Evolutionary conservation across 139 green algal species (phyloP).

Genomic region (Picochlorum sp.): DNA sequence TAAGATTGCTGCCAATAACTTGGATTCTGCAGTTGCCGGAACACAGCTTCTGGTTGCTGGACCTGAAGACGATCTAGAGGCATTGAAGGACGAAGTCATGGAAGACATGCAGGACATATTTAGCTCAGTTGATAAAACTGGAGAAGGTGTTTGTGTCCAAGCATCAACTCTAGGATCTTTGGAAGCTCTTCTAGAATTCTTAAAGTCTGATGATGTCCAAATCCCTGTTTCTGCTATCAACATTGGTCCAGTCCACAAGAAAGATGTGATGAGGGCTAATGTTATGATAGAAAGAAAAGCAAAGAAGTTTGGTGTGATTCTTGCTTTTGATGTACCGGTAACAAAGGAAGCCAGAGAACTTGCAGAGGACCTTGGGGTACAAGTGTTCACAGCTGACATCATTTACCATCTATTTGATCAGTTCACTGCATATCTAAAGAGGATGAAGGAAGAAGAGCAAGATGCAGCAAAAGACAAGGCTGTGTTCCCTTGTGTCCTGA

Average conservation of each 20-base stretch:
- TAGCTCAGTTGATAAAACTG: slow-evolving; percentile 36
- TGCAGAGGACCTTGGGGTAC: slow-evolving; percentile 73
- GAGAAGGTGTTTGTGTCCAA: slow-evolving; percentile 94
- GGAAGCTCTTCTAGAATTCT: slow-evolving; percentile 94
- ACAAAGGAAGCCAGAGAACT: slow-evolving; percentile 67
- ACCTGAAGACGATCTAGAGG: slow-evolving; percentile 83
- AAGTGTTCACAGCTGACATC: slow-evolving; percentile 97
- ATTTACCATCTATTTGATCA: slow-evolving; percentile 99
- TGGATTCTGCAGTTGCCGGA: slow-evolving; percentile 89
- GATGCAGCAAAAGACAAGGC: slow-evolving; percentile 69
- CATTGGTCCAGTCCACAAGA: slow-evolving; percentile 89
- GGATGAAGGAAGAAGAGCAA: slow-evolving; percentile 68
- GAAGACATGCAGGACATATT: slow-evolving; percentile 92
- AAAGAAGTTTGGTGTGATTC: slow-evolving; percentile 88
- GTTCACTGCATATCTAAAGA: slow-evolving; percentile 73
- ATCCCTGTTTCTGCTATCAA: slow-evolving; percentile 88
- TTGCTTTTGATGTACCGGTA: slow-evolving; percentile 93
- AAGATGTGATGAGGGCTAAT: slow-evolving; percentile 91
- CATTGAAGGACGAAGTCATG: slow-evolving; percentile 87
- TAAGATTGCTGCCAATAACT: slow-evolving; percentile 85
- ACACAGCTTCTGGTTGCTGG: slow-evolving; percentile 65
- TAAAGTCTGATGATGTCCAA: slow-evolving; percentile 63
- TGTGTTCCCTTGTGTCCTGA: slow-evolving; percentile 83
- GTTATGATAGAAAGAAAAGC: slow-evolving; percentile 85
- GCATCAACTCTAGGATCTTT: slow-evolving; percentile 95